A percentile compares a stretch with the other conserved stretches of the same genome.
phyloP scores from a whole-genome alignment of 495 filamentous ascomycete species.

The Tuber brumale region DNA sequence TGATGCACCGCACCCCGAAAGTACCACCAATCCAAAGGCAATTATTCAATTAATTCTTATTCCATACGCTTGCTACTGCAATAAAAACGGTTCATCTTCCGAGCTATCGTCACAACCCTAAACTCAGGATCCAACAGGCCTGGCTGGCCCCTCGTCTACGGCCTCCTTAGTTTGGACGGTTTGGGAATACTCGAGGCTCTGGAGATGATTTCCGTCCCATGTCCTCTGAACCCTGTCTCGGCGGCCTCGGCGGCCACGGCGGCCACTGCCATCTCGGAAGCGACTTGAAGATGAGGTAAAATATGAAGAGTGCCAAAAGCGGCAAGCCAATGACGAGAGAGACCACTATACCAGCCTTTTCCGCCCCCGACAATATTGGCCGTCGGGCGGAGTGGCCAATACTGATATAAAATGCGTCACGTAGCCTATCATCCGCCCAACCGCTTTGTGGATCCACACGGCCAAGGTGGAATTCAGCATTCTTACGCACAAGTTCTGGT shows the following conservation, averaged over 20 bases:
- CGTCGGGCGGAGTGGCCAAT: background rate
- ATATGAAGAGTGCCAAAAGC: background rate
- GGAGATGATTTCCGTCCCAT: too few relatives aligned
- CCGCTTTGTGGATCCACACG: slow-evolving; percentile 13
- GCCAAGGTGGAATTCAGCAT: background rate
- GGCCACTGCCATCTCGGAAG: background rate
- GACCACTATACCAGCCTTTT: slow-evolving; percentile 16
- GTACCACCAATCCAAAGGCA: background rate
- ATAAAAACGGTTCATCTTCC: background rate
- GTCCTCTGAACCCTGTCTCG: too few relatives aligned
- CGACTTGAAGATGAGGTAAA: background rate
- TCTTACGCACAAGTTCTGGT: background rate
- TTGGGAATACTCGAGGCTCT: too few relatives aligned
- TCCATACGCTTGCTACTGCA: background rate
- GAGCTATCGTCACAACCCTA: too few relatives aligned
- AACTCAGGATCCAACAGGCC: too few relatives aligned
- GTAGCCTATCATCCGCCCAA: slow-evolving; percentile 10
- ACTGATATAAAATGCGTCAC: slow-evolving; percentile 7
- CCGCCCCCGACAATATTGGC: background rate
- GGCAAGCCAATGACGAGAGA: background rate
- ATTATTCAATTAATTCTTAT: background rate
- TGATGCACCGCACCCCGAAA: background rate
- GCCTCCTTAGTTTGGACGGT: too few relatives aligned
- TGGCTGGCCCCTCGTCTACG: too few relatives aligned
- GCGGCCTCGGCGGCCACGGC: too few relatives aligned